Conservation (phyloP, 208 protist genomes). For the Trypanosoma brucei region DNA sequence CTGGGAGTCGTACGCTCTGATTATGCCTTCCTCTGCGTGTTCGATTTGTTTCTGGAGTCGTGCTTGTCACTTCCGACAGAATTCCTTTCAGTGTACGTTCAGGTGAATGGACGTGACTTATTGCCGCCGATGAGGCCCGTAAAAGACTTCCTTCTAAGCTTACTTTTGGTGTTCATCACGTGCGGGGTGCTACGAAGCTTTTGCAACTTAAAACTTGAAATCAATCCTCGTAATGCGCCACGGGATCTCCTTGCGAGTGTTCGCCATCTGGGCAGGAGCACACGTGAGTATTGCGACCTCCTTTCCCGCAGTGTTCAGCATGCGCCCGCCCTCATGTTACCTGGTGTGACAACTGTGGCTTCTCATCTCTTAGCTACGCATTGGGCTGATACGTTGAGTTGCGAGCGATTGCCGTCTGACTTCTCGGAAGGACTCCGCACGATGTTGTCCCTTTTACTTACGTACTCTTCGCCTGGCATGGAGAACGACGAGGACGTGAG, state of each 20-base stretch:
- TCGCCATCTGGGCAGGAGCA: constrained; percentile 19
- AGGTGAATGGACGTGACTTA: constrained; percentile 40
- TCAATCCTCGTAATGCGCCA: background rate
- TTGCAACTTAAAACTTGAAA: constrained; percentile 18
- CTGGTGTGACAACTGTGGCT: constrained; percentile 10
- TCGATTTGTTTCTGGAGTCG: constrained; percentile 52
- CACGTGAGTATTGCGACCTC: constrained; percentile 38
- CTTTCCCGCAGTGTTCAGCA: constrained; percentile 39
- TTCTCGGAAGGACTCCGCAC: constrained; percentile 9
- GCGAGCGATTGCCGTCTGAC: background rate
- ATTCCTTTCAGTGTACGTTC: constrained; percentile 53
- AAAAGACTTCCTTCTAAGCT: constrained; percentile 36
- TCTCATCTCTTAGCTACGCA: constrained; percentile 6
- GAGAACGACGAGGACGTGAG: constrained; percentile 21
- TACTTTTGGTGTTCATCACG: constrained; percentile 46
- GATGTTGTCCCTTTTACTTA: constrained; percentile 1
- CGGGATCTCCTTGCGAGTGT: constrained; percentile 21
- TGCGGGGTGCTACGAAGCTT: constrained; percentile 35
- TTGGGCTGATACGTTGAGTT: constrained; percentile 1
- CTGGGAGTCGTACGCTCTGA: constrained; percentile 37
- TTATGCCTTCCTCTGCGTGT: constrained; percentile 33
- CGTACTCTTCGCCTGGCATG: constrained; percentile 8
- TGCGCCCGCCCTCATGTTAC: constrained; percentile 33
- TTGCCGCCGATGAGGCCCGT: constrained; percentile 25
- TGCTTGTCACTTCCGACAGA: constrained; percentile 47